Evolutionary conservation across 306 rosid genomes (phyloP).

Genomic region (Alnus glutinosa): DNA sequence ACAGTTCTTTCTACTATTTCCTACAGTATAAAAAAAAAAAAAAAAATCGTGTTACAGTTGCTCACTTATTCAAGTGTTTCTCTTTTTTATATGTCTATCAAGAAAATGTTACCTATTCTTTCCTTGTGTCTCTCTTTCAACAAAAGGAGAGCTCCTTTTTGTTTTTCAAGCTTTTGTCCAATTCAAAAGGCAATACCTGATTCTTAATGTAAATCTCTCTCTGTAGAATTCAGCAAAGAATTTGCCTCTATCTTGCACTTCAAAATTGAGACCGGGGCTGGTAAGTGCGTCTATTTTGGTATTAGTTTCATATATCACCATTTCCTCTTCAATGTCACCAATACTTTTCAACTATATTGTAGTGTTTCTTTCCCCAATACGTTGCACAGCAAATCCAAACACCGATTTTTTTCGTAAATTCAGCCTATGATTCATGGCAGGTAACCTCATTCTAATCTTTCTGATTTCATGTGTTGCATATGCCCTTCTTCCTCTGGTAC

Average conservation of each 20-base stretch:
- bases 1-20: background rate
- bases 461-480: background rate
- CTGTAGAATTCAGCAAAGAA: slow-evolving; percentile 69
- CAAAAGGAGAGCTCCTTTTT: background rate
- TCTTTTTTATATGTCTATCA: background rate
- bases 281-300: slow-evolving; percentile 39
- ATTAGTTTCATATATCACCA: slow-evolving; percentile 12
- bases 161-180: slow-evolving; percentile 22
- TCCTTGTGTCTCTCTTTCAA: background rate
- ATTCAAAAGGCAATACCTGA: slow-evolving; percentile 1
- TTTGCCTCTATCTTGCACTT: slow-evolving; percentile 80
- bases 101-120: background rate
- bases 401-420: slow-evolving; percentile 76
- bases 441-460: slow-evolving; percentile 45
- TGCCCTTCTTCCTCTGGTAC: background rate
- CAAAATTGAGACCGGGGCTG: slow-evolving; percentile 71
- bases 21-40: background rate
- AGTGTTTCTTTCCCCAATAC: slow-evolving; percentile 96
- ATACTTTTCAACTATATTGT: slow-evolving; percentile 31
- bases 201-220: slow-evolving; percentile 10
- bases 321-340: slow-evolving; percentile 18
- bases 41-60: background rate
- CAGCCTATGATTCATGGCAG: slow-evolving; percentile 99
- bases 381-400: slow-evolving; percentile 59
- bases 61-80: background rate